phyloP scores from a whole-genome alignment of 148 eudicot species.

The Rhododendron vialii region DNA sequence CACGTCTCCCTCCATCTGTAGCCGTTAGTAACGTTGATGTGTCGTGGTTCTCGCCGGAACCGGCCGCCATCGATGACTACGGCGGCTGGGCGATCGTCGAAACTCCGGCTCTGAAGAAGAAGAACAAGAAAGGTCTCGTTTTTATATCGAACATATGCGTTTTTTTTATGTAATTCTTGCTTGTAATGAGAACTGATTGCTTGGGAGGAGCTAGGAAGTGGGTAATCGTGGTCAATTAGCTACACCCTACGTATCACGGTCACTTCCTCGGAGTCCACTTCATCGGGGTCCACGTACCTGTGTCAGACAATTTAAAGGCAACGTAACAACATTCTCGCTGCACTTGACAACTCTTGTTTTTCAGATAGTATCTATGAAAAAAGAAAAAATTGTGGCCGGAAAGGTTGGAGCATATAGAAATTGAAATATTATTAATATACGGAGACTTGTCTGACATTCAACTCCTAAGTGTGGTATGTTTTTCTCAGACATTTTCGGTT shows the following conservation, averaged over 20 bases:
- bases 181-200: neutral
- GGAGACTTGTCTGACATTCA: neutral
- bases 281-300: neutral
- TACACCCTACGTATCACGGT: no score
- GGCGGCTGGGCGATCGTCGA: constrained; percentile 69
- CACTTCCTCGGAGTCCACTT: no score
- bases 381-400: neutral
- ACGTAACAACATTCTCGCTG: neutral
- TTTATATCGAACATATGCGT: neutral
- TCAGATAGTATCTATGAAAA: neutral
- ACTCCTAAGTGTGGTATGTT: neutral
- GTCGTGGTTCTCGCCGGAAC: constrained; percentile 46
- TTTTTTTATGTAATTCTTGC: neutral
- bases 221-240: neutral
- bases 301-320: neutral
- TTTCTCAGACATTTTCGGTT: neutral
- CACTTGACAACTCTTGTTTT: neutral
- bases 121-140: constrained; percentile 37
- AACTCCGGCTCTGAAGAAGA: constrained; percentile 13
- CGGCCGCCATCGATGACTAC: constrained; percentile 28
- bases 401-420: neutral
- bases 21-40: constrained; percentile 19
- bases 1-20: constrained; percentile 30
- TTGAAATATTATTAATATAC: no score
- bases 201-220: neutral